Base-by-base conservation (phyloP, 2,329 filamentous ascomycete genomes). In the Pyricularia sp. region DNA sequence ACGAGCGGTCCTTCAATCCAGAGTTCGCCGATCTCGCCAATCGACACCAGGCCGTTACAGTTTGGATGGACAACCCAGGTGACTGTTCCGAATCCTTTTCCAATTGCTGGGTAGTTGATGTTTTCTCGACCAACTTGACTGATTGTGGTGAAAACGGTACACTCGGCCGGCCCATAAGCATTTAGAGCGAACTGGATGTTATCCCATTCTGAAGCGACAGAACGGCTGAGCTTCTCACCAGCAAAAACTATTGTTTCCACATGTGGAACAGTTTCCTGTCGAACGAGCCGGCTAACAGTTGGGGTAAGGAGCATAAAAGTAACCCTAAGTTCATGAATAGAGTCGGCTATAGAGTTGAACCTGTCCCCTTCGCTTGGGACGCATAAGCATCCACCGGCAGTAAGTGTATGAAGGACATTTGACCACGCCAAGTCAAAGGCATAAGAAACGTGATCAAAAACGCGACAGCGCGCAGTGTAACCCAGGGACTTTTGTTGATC, bases 371-470 rank as follows among this genome's bases (percentile, higher is more conserved):
- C 23, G 65, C 20, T 23, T 2, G 65, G 65, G 11, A 67, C 23
- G 65, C 42, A 59, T 7, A 67, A 20, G 12, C 11, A 30, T 7
- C 28, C 81, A 0, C 80, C 81, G n/a, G 74, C 75, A 6, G 72
- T 71, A 2, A 83, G 77, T 76, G 4, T 72, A 70, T 66, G 81
- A 76, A 7, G 77, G 76, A 70, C n/a, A n/a, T 83, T 79, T 2
- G 70, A 70, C 26, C 61, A 23, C n/a, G 4, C 9, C 9, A 42
- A 5, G 30, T 68, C 58, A 30, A 68, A 68, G 3, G 25, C 25
- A 23, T 63, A 68, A 25, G 66, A 64, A 3, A 55, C 55, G 20
- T 23, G 36, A 20, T 68, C 28, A 6, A 68, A 33, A 9, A 31
- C 28, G 20, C 66, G 66, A 6, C n/a, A n/a, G n/a, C n/a, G n/a